Percentiles rank a stretch among this genome's conserved stretches.
These are phyloP conservation scores for Achaetomiella virescens DNA, from an alignment of 495 filamentous ascomycete species.

Conservation along the genomic window DNA sequence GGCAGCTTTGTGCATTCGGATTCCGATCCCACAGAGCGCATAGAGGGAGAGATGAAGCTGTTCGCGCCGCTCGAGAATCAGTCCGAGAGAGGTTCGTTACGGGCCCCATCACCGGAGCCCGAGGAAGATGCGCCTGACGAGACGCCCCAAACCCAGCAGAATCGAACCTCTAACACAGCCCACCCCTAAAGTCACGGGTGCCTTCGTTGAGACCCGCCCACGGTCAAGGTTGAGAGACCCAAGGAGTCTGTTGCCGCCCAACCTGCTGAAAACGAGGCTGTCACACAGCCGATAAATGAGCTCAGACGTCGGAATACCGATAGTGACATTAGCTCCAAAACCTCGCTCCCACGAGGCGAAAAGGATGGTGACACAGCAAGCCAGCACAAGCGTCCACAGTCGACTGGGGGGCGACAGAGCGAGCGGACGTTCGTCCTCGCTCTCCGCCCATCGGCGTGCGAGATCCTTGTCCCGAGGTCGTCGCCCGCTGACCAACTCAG, in stretches of 20 bases:
- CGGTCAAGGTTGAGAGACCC: slow-evolving; percentile 32
- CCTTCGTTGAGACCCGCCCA: slow-evolving; percentile 48
- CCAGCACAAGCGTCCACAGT: slow-evolving; percentile 14
- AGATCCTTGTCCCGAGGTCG: slow-evolving; percentile 33
- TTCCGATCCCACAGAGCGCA: slow-evolving; percentile 50
- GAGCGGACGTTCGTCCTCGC: slow-evolving; percentile 24
- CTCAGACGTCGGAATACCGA: neutral
- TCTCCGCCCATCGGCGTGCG: slow-evolving; percentile 23
- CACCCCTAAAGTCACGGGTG: slow-evolving; percentile 46
- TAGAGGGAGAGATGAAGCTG: slow-evolving; percentile 47
- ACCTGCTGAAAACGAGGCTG: neutral
- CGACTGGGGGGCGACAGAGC: slow-evolving; percentile 16
- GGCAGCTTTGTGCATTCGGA: slow-evolving; percentile 43
- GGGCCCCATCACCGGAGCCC: slow-evolving; percentile 40
- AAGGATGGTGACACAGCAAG: neutral
- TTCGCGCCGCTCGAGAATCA: slow-evolving; percentile 49
- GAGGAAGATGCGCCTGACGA: slow-evolving; percentile 31
- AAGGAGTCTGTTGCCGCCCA: neutral
- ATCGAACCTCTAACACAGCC: slow-evolving; percentile 42
- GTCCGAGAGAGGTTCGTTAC: slow-evolving; percentile 47
- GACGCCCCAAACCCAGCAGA: slow-evolving; percentile 40
- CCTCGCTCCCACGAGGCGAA: slow-evolving; percentile 4
- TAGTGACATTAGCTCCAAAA: neutral
- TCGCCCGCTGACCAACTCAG: slow-evolving; percentile 41
- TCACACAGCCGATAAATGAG: neutral